These are phyloP conservation scores for Exophiala lecanii-corni DNA, from an alignment of 2,329 filamentous ascomycete species.

Conservation along the genomic window DNA sequence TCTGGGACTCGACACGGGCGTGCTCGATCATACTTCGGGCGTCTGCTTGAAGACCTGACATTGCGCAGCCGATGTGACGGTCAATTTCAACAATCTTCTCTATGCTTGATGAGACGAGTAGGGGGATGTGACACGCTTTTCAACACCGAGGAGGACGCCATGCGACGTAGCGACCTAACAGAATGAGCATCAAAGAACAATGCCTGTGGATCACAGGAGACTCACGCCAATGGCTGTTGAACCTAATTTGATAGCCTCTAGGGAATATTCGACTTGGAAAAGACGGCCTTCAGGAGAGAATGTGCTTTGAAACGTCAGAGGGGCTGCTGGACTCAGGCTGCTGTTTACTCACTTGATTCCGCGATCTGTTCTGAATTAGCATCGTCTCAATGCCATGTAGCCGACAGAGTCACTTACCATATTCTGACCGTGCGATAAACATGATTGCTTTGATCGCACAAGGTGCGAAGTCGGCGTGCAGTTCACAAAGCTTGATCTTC, in stretches of 20 bases:
- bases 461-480: slow-evolving; percentile 1
- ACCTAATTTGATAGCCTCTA: slow-evolving; percentile 99
- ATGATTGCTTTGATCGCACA: slow-evolving; percentile 56
- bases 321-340: no score
- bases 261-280: slow-evolving; percentile 99
- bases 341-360: slow-evolving; percentile 78
- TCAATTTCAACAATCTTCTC: slow-evolving; percentile 99
- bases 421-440: slow-evolving; percentile 99
- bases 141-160: slow-evolving; percentile 92
- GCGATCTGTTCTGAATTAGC: slow-evolving; percentile 64
- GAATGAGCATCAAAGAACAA: no score
- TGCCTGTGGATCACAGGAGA: no score
- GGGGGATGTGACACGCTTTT: slow-evolving; percentile 96
- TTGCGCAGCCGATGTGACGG: slow-evolving; percentile 96
- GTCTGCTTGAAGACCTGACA: slow-evolving; percentile 96
- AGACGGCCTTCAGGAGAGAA: slow-evolving; percentile 99
- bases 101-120: slow-evolving; percentile 94
- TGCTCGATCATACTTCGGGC: slow-evolving; percentile 98
- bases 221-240: slow-evolving; percentile 91
- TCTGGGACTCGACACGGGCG: slow-evolving; percentile 94
- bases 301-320: slow-evolving; percentile 58
- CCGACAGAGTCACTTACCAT: slow-evolving; percentile 81
- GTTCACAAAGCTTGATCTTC: not conserved
- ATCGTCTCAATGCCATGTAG: no score
- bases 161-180: slow-evolving; percentile 82